Evolutionary conservation across 2,329 filamentous ascomycete species (phyloP).

Genomic region (Fusarium transvaalense): DNA sequence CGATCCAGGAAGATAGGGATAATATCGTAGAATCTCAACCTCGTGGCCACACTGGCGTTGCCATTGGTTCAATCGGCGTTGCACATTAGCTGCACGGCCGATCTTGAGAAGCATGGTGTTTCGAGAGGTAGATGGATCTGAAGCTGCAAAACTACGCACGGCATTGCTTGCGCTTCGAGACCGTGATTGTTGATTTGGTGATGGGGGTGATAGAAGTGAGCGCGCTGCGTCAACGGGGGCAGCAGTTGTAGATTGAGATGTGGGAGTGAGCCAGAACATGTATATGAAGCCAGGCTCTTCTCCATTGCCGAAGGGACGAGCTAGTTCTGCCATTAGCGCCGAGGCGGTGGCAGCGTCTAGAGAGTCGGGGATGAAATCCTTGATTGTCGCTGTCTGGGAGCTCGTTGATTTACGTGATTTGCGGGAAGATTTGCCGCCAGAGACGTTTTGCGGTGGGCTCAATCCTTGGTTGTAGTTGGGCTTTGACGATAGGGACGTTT

Average conservation of each 20-base stretch:
- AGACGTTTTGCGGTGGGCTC: conserved; percentile 39
- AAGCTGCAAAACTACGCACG: conserved; percentile 62
- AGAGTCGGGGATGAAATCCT: conserved; percentile 73
- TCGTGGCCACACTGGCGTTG: conserved; percentile 91
- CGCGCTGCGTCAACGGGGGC: conserved; percentile 70
- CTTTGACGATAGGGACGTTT: conserved; percentile 41
- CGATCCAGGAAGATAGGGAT: conserved; percentile 78
- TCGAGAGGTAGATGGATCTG: conserved; percentile 39
- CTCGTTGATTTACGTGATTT: conserved; percentile 50
- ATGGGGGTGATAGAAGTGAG: conserved; percentile 67
- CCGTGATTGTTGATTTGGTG: conserved; percentile 52
- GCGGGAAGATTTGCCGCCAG: conserved; percentile 49
- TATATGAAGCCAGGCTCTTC: conserved; percentile 93
- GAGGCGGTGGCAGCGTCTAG: conserved; percentile 77
- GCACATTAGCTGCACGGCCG: conserved; percentile 82
- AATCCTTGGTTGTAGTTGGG: conserved; percentile 37
- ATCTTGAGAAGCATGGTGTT: conserved; percentile 76
- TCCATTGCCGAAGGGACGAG: conserved; percentile 75
- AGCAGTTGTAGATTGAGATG: conserved; percentile 59
- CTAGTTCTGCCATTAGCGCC: conserved; percentile 79
- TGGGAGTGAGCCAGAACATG: conserved; percentile 94
- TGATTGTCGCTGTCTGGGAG: conserved; percentile 51
- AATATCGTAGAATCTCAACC: conserved; percentile 88
- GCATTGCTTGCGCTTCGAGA: conserved; percentile 67
- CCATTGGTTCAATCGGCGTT: conserved; percentile 93